phyloP scores from a whole-genome alignment of 2,329 filamentous ascomycete genomes.

The Scedosporium dehoogii region DNA sequence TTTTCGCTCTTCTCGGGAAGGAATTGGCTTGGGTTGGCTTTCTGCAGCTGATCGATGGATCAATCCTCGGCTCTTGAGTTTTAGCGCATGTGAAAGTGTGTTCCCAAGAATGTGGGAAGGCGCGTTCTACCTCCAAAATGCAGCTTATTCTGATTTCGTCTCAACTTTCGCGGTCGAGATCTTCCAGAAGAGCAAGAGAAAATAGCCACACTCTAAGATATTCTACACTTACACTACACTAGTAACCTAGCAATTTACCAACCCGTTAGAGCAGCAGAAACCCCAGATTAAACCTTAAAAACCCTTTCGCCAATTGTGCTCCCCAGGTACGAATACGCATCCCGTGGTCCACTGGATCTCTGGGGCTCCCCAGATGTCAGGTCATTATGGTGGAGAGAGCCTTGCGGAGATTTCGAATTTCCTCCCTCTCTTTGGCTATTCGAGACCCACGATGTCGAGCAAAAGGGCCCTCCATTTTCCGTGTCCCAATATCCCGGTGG shows the following conservation, averaged over 20 bases:
- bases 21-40: background rate
- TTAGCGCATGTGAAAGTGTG: background rate
- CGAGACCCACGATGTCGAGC: too few species aligned
- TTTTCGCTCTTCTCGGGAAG: background rate
- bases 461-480: too few species aligned
- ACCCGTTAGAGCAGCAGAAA: background rate
- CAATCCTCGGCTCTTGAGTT: background rate
- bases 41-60: background rate
- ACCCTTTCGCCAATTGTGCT: background rate
- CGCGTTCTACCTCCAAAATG: background rate
- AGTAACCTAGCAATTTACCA: too few species aligned
- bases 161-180: too few species aligned
- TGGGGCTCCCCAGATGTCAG: background rate
- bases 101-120: background rate
- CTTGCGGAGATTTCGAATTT: too few species aligned
- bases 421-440: background rate
- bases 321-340: background rate
- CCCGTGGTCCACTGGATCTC: background rate
- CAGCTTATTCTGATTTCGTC: too few species aligned
- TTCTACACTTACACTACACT: too few species aligned
- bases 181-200: too few species aligned
- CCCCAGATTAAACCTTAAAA: background rate
- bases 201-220: too few species aligned
- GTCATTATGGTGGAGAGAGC: background rate
- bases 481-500: too few species aligned